A percentile compares a stretch with the other conserved stretches of the same genome.
phyloP scores from a whole-genome alignment of 345 rosid genomes.

The Geranium rotundifolium region DNA sequence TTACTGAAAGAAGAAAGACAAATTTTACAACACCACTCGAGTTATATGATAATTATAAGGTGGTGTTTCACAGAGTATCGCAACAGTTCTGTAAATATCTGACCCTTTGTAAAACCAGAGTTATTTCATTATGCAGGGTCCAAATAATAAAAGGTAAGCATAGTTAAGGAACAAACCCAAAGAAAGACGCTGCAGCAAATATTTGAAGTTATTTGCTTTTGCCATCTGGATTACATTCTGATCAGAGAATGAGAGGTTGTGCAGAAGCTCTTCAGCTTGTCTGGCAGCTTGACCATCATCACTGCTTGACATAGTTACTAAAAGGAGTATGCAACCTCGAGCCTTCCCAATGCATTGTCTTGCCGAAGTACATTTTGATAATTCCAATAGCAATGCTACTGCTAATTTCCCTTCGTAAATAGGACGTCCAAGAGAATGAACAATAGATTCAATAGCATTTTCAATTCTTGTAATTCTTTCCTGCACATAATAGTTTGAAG shows the following conservation, averaged over 20 bases:
- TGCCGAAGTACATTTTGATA: constrained; percentile 27
- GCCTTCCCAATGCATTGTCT: constrained; percentile 40
- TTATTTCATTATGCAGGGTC: too few relatives aligned
- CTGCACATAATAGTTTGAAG: constrained; percentile 19
- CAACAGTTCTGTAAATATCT: too few relatives aligned
- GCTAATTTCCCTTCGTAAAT: constrained; percentile 46
- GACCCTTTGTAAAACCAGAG: too few relatives aligned
- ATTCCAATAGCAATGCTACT: constrained; percentile 37
- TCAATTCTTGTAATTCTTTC: constrained; percentile 38
- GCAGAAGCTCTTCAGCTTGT: constrained; percentile 42
- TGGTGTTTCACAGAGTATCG: too few relatives aligned
- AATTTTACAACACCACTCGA: too few relatives aligned
- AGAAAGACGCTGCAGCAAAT: constrained; percentile 43
- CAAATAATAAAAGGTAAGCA: not conserved
- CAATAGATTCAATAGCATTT: constrained; percentile 37
- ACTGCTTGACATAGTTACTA: constrained; percentile 51
- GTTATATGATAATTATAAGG: too few relatives aligned
- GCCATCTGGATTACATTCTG: constrained; percentile 53
- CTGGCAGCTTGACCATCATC: constrained; percentile 40
- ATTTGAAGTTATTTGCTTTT: constrained; percentile 52
- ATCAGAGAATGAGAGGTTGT: constrained; percentile 47
- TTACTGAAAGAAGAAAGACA: too few relatives aligned
- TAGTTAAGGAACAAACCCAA: constrained; percentile 23
- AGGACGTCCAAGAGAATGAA: constrained; percentile 48
- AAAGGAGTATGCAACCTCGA: constrained; percentile 52